Conservation (phyloP, 345 rosid species). For the Litchi chinensis region DNA sequence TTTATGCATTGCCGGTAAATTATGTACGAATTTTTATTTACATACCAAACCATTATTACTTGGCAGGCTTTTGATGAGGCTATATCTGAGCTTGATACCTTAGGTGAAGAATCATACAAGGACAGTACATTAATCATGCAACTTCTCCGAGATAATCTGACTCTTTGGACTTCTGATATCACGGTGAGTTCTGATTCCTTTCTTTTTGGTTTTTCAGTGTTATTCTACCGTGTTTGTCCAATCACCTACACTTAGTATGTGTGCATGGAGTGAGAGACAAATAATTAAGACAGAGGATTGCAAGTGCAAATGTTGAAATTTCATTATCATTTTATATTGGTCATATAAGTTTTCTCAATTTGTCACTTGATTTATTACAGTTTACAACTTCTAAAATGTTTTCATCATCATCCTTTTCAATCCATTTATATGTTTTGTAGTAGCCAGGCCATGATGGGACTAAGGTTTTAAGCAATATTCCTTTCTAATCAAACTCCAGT, state of each 20-base stretch:
- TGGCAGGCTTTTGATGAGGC: constrained; percentile 96
- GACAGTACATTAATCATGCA: constrained; percentile 98
- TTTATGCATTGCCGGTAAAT: constrained; percentile 1
- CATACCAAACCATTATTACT: background rate
- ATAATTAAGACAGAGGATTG: no score
- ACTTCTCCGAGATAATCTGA: constrained; percentile 93
- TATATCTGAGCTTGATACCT: constrained; percentile 89
- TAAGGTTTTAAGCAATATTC: background rate
- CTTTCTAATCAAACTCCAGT: background rate
- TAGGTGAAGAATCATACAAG: constrained; percentile 99
- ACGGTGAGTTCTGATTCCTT: constrained; percentile 42
- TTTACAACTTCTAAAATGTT: background rate
- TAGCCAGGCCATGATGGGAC: background rate
- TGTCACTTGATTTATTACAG: background rate
- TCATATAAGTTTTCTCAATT: background rate
- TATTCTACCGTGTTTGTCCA: background rate
- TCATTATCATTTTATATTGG: background rate
- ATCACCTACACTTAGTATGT: background rate
- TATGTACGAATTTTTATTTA: background rate
- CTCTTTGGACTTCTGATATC: constrained; percentile 98
- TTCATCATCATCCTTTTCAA: background rate
- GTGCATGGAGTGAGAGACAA: background rate
- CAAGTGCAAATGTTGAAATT: background rate
- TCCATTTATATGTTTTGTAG: no score
- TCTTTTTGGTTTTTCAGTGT: background rate